Evolutionary conservation across 2,329 filamentous ascomycete genomes (phyloP).

Genomic region (Aplosporella prunicola): DNA sequence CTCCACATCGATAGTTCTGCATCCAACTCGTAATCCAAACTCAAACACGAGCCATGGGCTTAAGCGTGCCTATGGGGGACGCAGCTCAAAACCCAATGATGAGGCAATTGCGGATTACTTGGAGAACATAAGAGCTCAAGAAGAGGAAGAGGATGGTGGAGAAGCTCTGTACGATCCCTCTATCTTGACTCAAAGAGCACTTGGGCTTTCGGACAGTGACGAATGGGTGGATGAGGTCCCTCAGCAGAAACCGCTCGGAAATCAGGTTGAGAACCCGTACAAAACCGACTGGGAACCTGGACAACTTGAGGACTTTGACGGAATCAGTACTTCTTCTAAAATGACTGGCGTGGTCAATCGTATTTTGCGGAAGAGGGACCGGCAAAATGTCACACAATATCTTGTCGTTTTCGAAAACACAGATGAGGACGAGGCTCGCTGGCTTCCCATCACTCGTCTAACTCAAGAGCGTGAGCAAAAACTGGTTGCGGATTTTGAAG

Average conservation of each 20-base stretch:
- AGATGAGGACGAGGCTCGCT: conserved; percentile 39
- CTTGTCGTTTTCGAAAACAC: conserved; percentile 41
- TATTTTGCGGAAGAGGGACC: conserved; percentile 38
- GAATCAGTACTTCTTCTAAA: conserved; percentile 42
- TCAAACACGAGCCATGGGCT: no score
- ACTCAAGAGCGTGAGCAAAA: conserved; percentile 17
- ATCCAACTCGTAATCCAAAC: no score
- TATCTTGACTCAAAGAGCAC: conserved; percentile 16
- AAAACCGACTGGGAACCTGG: conserved; percentile 34
- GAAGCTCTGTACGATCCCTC: conserved; percentile 13
- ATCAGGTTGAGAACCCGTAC: conserved; percentile 4
- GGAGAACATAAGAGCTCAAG: conserved; percentile 50
- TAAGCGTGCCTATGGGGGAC: no score
- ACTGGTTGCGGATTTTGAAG: conserved; percentile 21
- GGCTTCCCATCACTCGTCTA: conserved; percentile 32
- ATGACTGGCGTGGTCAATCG: conserved; percentile 32
- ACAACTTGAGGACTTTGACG: conserved; percentile 39
- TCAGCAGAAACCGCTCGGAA: not conserved
- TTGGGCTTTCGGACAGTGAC: conserved; percentile 24
- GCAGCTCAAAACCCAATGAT: conserved; percentile 33
- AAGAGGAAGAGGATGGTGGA: conserved; percentile 22
- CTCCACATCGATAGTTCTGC: no score
- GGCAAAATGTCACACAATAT: conserved; percentile 40
- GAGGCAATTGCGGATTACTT: conserved; percentile 61
- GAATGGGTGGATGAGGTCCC: conserved; percentile 17